A percentile compares a stretch with the other conserved stretches of the same genome.
Evolutionary conservation across 1,284 basidiomycete species (phyloP).

Genomic region (Sanghuangporus weigelae): DNA sequence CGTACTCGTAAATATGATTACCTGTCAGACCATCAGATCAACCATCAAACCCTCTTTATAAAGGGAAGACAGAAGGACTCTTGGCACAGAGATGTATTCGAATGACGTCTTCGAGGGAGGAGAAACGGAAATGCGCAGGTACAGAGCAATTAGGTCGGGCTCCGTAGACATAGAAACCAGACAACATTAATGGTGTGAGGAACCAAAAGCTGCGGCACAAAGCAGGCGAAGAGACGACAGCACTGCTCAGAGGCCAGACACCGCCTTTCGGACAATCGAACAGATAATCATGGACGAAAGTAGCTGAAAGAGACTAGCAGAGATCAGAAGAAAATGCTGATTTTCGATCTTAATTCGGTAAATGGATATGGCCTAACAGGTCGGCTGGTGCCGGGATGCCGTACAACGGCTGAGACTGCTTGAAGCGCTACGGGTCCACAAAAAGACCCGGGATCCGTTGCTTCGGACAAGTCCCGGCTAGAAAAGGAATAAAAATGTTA

Average conservation of each 20-base stretch:
- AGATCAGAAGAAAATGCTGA: no score
- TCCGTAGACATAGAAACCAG: neutral
- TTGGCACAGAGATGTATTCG: neutral
- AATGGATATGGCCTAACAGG: neutral
- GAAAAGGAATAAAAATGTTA: neutral
- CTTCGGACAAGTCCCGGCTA: neutral
- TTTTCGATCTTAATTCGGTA: no score
- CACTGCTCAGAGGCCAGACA: neutral
- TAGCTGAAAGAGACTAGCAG: neutral
- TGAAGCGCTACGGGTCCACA: neutral
- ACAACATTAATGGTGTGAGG: neutral
- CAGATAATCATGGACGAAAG: neutral
- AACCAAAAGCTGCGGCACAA: neutral
- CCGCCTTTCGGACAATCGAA: neutral
- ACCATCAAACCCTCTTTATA: neutral
- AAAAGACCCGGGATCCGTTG: neutral
- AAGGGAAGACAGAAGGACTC: neutral
- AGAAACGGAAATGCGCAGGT: neutral
- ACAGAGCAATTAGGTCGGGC: neutral
- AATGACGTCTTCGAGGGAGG: neutral
- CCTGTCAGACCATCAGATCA: no score
- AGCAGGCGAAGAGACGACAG: neutral
- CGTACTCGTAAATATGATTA: no score
- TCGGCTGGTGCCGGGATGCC: no score
- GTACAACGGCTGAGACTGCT: no score